Base-by-base conservation (phyloP, 164 flowering plant genomes). In the Paratinospora sagittata region DNA sequence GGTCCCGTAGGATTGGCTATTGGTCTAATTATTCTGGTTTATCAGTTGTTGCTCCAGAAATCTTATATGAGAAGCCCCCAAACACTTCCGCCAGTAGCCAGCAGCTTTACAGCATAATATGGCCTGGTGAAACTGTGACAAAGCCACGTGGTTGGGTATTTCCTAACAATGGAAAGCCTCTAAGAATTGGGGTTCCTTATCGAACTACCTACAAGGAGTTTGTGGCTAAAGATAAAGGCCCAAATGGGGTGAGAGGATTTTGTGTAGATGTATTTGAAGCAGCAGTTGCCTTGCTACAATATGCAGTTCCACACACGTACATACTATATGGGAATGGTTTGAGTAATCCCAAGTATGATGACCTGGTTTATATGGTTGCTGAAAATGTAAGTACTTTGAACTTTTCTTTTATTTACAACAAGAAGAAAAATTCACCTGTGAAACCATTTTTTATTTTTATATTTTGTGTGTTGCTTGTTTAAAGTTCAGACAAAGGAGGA, bases 71-170 rank as follows among this genome's bases (percentile, higher is more conserved):
- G 55, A 86, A 82, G 74, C 86, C 89, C 9, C 82, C 78, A 23
- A 89, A 88, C 75, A 74, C 43, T 11, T 85, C 92, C 60, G 4
- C 82, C 14, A 80, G 82, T 63, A 85, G 68, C 69, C 92, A 85
- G 72, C 82, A 78, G 65, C 92, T 94, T 68, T 75, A 78, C 65
- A 75, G 79, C 65, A 85, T 86, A 14, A 82, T 88, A 73, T 94
- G 98, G 98, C 98, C 98, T 39, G 98, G 98, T 39, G 87, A 88
- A 71, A 75, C 85, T 5, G 43, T 76, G 14, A 45, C 14, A 16
- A 70, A 69, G 61, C 98, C 98, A 62, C 85, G 90, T 23, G 98
- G 98, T 39, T 94, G 98, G 98, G 96, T 92, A 41, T 90, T 94
- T 72, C 97, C 98, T 0, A 80, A 92, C 83, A 94, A 88, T 74